phyloP scores from a whole-genome alignment of 208 protist genomes.

The Leishmania mexicana region DNA sequence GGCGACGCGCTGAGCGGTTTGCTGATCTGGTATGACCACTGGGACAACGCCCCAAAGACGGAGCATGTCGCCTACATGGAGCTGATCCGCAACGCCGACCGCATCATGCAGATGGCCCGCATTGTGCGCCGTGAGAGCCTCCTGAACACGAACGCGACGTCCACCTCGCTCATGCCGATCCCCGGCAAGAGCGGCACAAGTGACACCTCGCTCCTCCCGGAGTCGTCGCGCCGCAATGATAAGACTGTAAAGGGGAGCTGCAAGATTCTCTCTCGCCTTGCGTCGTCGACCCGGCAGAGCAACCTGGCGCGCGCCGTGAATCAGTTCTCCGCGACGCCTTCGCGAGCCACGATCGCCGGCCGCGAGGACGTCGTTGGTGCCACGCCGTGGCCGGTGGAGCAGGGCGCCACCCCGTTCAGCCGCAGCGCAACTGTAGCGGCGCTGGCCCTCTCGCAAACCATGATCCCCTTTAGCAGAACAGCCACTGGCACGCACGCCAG shows the following conservation, averaged over 20 bases:
- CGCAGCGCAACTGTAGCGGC: constrained; percentile 42
- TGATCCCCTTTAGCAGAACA: constrained; percentile 44
- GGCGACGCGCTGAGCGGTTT: constrained; percentile 61
- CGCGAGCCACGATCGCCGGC: constrained; percentile 17
- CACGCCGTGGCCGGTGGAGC: background rate
- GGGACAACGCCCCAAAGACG: constrained; percentile 69
- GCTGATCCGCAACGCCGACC: constrained; percentile 78
- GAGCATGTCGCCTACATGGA: constrained; percentile 83
- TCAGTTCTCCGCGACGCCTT: constrained; percentile 28
- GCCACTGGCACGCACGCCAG: constrained; percentile 25
- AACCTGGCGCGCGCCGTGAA: constrained; percentile 46
- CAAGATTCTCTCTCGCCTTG: constrained; percentile 48
- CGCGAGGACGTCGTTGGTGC: background rate
- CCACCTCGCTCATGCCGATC: constrained; percentile 50
- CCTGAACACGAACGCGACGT: constrained; percentile 72
- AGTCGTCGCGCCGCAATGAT: constrained; percentile 32
- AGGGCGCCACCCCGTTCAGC: constrained; percentile 32
- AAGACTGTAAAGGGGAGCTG: constrained; percentile 49
- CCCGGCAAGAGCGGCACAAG: constrained; percentile 41
- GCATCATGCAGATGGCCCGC: constrained; percentile 72
- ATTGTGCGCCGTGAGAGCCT: constrained; percentile 65
- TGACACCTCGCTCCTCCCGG: constrained; percentile 30
- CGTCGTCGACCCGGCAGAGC: constrained; percentile 35
- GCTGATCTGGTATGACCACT: constrained; percentile 88
- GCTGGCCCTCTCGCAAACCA: constrained; percentile 44